Conservation (phyloP, 169 alveolate genomes). For the Plasmodium vivax region DNA sequence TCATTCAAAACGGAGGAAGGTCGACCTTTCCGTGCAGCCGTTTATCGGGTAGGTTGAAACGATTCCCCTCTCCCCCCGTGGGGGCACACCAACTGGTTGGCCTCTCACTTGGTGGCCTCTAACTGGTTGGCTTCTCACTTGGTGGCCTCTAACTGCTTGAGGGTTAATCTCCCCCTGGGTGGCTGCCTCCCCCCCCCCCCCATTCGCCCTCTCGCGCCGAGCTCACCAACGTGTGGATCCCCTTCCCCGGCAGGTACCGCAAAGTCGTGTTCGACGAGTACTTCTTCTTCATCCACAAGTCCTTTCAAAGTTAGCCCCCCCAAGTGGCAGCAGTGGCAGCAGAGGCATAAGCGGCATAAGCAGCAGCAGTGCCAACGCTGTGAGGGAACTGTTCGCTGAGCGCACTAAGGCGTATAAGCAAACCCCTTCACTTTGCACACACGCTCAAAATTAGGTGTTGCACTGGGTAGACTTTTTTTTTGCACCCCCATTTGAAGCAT, state of each 20-base stretch:
- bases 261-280: slow-evolving; percentile 35
- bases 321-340: not conserved
- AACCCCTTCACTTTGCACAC: not conserved
- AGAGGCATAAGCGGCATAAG: no score
- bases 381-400: not conserved
- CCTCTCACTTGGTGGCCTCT: no score
- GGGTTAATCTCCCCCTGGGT: not conserved
- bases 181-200: not conserved
- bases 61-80: not conserved
- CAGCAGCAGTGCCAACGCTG: not conserved
- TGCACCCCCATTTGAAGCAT: not conserved
- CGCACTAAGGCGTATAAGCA: not conserved
- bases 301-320: slow-evolving; percentile 61
- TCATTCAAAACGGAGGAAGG: not conserved
- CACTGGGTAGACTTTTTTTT: not conserved
- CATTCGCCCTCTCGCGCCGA: not conserved
- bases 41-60: slow-evolving; percentile 52
- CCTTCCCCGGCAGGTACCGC: slow-evolving; percentile 13
- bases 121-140: no score
- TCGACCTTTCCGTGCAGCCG: slow-evolving; percentile 49
- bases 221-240: not conserved
- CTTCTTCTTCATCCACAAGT: slow-evolving; percentile 58
- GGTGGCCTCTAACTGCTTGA: not conserved
- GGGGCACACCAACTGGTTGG: not conserved
- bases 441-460: not conserved